Conservation (phyloP, 768 basidiomycete species). For the Collybiopsis confluens region DNA sequence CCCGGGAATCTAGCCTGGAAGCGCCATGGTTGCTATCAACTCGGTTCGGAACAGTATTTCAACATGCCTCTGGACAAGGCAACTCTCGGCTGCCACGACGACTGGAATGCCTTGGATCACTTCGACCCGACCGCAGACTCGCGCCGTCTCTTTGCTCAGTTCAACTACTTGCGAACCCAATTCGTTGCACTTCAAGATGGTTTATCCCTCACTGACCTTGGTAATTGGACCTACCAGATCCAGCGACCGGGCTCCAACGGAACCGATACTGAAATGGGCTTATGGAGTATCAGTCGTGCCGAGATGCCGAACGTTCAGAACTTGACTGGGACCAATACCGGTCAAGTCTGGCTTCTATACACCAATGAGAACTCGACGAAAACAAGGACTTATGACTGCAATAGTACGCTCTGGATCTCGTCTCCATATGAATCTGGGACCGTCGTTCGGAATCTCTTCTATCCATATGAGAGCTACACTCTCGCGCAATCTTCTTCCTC, state of each 20-base stretch:
- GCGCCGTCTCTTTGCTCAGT: conserved; percentile 72
- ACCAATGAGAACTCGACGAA: conserved; percentile 79
- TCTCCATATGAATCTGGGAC: conserved; percentile 67
- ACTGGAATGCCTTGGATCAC: conserved; percentile 93
- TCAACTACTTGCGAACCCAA: conserved; percentile 60
- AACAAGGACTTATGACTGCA: conserved; percentile 64
- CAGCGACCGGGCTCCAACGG: conserved; percentile 81
- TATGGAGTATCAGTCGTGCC: conserved; percentile 80
- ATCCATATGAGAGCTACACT: conserved; percentile 75
- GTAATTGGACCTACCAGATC: conserved; percentile 81
- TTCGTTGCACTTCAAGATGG: conserved; percentile 85
- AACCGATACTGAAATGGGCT: conserved; percentile 80
- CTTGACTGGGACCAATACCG: conserved; percentile 53
- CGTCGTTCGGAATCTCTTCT: conserved; percentile 70
- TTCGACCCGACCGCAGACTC: conserved; percentile 86
- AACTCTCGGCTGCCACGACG: conserved; percentile 81
- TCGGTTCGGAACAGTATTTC: conserved; percentile 91
- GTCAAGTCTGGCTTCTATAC: conserved; percentile 81
- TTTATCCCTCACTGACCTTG: conserved; percentile 72
- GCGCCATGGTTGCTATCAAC: conserved; percentile 86
- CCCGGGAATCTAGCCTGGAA: conserved; percentile 82
- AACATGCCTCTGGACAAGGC: conserved; percentile 85
- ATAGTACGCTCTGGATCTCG: conserved; percentile 62
- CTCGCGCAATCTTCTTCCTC: conserved; percentile 64
- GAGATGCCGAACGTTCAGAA: conserved; percentile 55